Conservation (phyloP, 345 rosid genomes). For the Lumnitzera littorea region DNA sequence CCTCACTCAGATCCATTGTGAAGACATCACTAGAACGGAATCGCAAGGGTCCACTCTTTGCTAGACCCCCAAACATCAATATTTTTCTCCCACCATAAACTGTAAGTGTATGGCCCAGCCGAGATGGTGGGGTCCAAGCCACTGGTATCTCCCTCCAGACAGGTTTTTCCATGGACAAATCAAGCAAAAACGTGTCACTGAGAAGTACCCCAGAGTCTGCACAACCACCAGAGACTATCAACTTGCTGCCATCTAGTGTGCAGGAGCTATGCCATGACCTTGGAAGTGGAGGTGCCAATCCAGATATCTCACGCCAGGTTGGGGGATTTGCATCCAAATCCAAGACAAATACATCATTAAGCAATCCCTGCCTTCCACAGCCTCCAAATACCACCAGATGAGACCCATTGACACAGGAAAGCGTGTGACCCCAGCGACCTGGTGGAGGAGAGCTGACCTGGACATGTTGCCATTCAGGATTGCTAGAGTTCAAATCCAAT, state of each 20-base stretch:
- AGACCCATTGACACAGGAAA: constrained; percentile 76
- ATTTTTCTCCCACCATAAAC: constrained; percentile 82
- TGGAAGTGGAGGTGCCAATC: constrained; percentile 82
- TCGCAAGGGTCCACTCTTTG: constrained; percentile 79
- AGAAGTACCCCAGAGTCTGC: constrained; percentile 88
- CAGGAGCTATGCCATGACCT: constrained; percentile 96
- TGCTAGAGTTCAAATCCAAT: constrained; percentile 63
- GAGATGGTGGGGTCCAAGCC: constrained; percentile 86
- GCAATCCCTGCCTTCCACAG: constrained; percentile 80
- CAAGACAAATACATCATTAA: constrained; percentile 76
- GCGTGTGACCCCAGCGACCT: constrained; percentile 89
- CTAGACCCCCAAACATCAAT: constrained; percentile 85
- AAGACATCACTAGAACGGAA: constrained; percentile 84
- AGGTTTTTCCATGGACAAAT: constrained; percentile 82
- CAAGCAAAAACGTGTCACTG: constrained; percentile 82
- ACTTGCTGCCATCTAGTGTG: constrained; percentile 83
- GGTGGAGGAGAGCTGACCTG: constrained; percentile 89
- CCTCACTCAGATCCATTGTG: constrained; percentile 85
- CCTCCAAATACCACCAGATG: constrained; percentile 84
- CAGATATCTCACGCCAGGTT: constrained; percentile 83
- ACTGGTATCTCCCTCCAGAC: constrained; percentile 85
- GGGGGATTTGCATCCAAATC: constrained; percentile 84
- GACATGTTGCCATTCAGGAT: constrained; percentile 78
- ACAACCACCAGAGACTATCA: constrained; percentile 88
- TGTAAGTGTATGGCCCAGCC: constrained; percentile 75